These are phyloP conservation scores for Moesziomyces parantarcticus DNA, from an alignment of 1,284 basidiomycete genomes.

Conservation along the genomic window DNA sequence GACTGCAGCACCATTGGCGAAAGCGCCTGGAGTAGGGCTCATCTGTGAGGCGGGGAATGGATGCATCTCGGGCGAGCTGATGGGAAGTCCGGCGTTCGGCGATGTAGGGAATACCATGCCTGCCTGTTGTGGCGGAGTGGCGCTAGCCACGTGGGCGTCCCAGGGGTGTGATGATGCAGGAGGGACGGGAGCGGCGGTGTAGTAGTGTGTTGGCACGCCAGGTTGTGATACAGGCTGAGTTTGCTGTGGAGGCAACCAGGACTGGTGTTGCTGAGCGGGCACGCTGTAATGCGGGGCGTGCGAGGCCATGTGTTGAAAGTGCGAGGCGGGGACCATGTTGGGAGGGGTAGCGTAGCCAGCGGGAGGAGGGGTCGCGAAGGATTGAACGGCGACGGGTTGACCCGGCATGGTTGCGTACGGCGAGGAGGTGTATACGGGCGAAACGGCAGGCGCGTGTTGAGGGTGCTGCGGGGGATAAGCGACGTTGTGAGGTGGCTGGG, in stretches of 20 bases:
- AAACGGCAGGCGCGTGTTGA: constrained; percentile 1
- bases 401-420: constrained; percentile 6
- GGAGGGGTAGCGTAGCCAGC: constrained; percentile 6
- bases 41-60: constrained; percentile 9
- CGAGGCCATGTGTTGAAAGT: constrained; percentile 21
- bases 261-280: constrained; percentile 9
- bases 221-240: constrained; percentile 17
- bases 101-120: constrained; percentile 13
- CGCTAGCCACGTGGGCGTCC: constrained; percentile 7
- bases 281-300: constrained; percentile 9
- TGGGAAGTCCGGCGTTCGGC: constrained; percentile 1
- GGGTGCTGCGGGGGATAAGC: constrained; percentile 14
- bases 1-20: not conserved
- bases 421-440: constrained; percentile 6
- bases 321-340: constrained; percentile 19
- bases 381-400: not conserved
- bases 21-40: constrained; percentile 18
- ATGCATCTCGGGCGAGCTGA: constrained; percentile 10
- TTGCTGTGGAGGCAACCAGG: constrained; percentile 5
- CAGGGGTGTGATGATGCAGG: constrained; percentile 14
- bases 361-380: constrained; percentile 9
- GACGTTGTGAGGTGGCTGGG: constrained; percentile 10
- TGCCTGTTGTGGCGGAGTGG: constrained; percentile 12
- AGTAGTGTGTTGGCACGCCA: not conserved
- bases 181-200: constrained; percentile 4